These are phyloP conservation scores for Hura crepitans DNA, from an alignment of 441 rosid species.

Conservation along the genomic window DNA sequence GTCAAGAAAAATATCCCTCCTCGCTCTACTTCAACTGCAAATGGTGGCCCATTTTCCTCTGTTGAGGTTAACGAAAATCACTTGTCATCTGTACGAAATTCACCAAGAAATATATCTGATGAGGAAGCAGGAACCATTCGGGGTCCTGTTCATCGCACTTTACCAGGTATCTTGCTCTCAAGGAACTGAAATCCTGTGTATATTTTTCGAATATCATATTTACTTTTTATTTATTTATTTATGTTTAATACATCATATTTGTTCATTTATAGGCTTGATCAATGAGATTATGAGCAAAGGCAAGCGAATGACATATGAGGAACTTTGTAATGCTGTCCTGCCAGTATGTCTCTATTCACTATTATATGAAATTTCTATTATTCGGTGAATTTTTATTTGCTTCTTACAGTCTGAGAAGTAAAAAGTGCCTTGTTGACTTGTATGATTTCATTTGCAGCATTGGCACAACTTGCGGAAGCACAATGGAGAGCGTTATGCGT, in stretches of 20 bases:
- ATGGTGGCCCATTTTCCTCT: conserved; percentile 77
- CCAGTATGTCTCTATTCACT: conserved; percentile 49
- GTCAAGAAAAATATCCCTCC: conserved; percentile 39
- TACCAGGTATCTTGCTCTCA: conserved; percentile 52
- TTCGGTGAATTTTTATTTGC: conserved; percentile 15
- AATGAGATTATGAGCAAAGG: conserved; percentile 95
- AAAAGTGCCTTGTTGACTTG: conserved; percentile 5
- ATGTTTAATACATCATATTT: background rate
- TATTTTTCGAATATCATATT: background rate
- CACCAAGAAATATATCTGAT: conserved; percentile 65
- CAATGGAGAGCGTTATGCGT: conserved; percentile 96
- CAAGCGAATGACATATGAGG: conserved; percentile 85
- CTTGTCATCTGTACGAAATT: conserved; percentile 49
- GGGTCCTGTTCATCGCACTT: conserved; percentile 61
- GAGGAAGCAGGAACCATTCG: conserved; percentile 56
- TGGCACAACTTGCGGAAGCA: conserved; percentile 97
- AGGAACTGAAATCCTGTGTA: conserved; percentile 7
- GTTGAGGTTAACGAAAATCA: conserved; percentile 56
- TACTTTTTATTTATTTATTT: background rate
- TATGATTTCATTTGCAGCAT: conserved; percentile 51
- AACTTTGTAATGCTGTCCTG: conserved; percentile 88
- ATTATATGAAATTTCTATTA: conserved; percentile 1
- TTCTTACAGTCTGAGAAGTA: background rate
- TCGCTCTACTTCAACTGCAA: conserved; percentile 51
- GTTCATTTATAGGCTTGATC: conserved; percentile 50